phyloP scores from a whole-genome alignment of 345 rosid species.

The Noccaea caerulescens region DNA sequence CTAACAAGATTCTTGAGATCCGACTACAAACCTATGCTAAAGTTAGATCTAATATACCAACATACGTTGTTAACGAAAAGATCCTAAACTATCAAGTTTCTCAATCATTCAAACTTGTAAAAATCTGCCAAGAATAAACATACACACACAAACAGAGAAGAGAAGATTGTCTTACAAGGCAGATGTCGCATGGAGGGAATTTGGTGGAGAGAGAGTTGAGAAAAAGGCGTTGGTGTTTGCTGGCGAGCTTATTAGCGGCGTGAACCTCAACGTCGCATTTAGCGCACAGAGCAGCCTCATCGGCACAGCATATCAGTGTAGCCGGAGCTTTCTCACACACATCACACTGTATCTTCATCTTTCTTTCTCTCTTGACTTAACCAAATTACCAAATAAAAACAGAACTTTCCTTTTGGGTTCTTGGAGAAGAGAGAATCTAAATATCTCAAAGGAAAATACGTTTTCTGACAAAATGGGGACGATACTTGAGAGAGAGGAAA shows the following conservation, averaged over 20 bases:
- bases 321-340: conserved; percentile 97
- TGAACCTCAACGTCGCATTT: conserved; percentile 87
- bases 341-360: conserved; percentile 97
- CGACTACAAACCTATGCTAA: not conserved
- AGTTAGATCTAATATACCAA: not conserved
- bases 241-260: conserved; percentile 92
- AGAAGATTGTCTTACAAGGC: conserved; percentile 58
- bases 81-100: not conserved
- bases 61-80: not conserved
- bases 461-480: conserved; percentile 18
- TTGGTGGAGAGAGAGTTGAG: conserved; percentile 73
- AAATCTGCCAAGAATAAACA: not conserved
- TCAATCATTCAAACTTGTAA: not conserved
- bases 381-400: not conserved
- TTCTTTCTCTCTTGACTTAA: not conserved
- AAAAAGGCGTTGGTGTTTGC: conserved; percentile 97
- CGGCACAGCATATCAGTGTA: conserved; percentile 89
- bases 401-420: conserved; percentile 14
- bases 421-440: conserved; percentile 5
- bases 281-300: conserved; percentile 90
- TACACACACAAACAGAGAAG: not conserved
- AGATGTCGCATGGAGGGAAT: conserved; percentile 91
- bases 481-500: conserved; percentile 16
- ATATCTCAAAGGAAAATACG: conserved; percentile 10
- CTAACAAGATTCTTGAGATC: conserved; percentile 8